Percentiles rank a stretch among this genome's conserved stretches.
These are phyloP conservation scores for Hypomontagnella monticulosa DNA, from an alignment of 495 filamentous ascomycete species.

Conservation along the genomic window DNA sequence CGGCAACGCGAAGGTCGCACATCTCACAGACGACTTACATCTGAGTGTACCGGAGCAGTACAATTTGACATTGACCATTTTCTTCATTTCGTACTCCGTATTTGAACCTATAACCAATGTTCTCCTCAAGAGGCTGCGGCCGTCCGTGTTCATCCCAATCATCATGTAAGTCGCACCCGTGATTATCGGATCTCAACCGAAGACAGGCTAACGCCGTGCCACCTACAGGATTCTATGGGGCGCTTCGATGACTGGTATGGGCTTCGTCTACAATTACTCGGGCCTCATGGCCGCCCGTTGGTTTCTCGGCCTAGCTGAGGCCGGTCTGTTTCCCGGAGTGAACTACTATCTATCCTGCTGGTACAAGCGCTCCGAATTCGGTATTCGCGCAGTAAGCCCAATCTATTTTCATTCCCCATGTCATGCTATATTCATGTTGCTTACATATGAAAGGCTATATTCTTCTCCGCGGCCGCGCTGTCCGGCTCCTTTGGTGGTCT, in stretches of 20 bases:
- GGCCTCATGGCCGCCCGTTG: conserved; percentile 85
- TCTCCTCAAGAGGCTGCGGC: conserved; percentile 76
- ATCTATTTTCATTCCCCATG: too few species aligned
- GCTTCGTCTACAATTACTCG: conserved; percentile 77
- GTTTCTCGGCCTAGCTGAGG: conserved; percentile 86
- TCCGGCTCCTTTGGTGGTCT: conserved; percentile 89
- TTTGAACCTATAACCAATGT: conserved; percentile 91
- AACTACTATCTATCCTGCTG: conserved; percentile 89
- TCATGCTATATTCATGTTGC: not conserved
- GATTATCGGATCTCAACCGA: conserved; percentile 3
- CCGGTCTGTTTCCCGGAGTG: conserved; percentile 86
- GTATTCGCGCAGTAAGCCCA: conserved; percentile 57
- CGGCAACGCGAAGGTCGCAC: conserved; percentile 88
- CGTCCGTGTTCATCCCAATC: conserved; percentile 67
- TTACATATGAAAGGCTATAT: conserved; percentile 67
- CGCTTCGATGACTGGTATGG: conserved; percentile 84
- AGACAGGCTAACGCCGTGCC: conserved; percentile 20
- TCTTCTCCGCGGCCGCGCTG: conserved; percentile 88
- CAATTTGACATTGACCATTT: conserved; percentile 81
- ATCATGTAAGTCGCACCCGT: conserved; percentile 72
- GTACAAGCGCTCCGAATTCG: conserved; percentile 86
- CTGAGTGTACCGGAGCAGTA: conserved; percentile 62
- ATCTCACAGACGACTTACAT: conserved; percentile 69
- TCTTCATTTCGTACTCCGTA: conserved; percentile 90
- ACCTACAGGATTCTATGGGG: conserved; percentile 68